Evolutionary conservation across 2,329 filamentous ascomycete genomes (phyloP), one percentile per base, ranked within the genome.

Genomic region (Lachnellula willkommii): DNA sequence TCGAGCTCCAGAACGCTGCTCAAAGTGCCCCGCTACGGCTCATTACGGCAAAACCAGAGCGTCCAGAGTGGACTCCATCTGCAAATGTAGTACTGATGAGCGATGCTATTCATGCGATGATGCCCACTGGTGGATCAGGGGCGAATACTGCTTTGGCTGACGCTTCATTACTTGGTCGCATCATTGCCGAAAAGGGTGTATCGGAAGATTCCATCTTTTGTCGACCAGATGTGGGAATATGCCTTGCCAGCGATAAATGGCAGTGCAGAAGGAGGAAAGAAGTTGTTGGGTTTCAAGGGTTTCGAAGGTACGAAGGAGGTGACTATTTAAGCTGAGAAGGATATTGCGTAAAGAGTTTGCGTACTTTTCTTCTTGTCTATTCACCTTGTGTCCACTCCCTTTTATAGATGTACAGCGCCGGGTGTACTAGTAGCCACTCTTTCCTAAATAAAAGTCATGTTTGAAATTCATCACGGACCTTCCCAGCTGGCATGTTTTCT

Each of bases 91-190:
- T 55, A 8, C 50, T 63, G 43, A 17, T 61, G 2, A 59, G 60
- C 15, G 60, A 63, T 50, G 54, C 56, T 4, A 46, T 56, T 22
- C 59, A 61, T 49, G 60, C 50, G 4, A 61, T 63, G 59, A 43
- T 56, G 17, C 65, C 63, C 1, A 37, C 55, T 14, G 64, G 58
- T 1, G 65, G 61, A 4, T 52, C 54, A 0, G 64, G 63, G 3
- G 64, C 63, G 5, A 59, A 56, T n/a, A 55, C 54, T n/a, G 64
- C 65, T 5, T 47, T 66, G 12, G 39, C 42, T 17, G 63, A 65
- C 46, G 60, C 57, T 17, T 53, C 50, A 11, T 17, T 52, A 15
- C 45, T 47, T 26, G 45, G 22, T 17, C 45, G 24, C 32, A 15
- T 28, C 14, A 47, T 58, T 52, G 39, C 47, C 12, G 53, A 53